These are phyloP conservation scores for Nyctanthes arbortristis DNA, from an alignment of 257 asterid species.

Conservation along the genomic window DNA sequence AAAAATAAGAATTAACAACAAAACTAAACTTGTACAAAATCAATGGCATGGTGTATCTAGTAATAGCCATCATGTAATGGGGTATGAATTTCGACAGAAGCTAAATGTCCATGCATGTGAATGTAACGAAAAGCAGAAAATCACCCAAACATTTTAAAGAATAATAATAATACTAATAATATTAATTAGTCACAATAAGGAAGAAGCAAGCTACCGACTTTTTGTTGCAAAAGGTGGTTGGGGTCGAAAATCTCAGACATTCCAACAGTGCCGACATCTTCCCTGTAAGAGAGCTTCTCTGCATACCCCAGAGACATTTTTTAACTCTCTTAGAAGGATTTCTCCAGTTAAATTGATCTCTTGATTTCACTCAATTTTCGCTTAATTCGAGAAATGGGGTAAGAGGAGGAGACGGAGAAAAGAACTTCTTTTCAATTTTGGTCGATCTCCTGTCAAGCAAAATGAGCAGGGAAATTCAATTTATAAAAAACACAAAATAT, in stretches of 20 bases:
- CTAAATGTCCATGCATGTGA: background rate
- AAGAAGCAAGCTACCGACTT: slow-evolving; percentile 37
- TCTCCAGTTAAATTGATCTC: too few relatives aligned
- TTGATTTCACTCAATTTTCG: too few relatives aligned
- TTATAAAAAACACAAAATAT: too few relatives aligned
- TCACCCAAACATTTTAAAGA: background rate
- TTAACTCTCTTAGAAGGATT: slow-evolving; percentile 1
- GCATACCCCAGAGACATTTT: slow-evolving; percentile 91
- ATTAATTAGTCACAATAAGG: slow-evolving; percentile 50
- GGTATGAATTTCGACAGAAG: background rate
- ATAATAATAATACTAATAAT: background rate
- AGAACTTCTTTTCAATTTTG: too few relatives aligned
- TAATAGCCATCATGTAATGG: background rate
- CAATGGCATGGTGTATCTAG: background rate
- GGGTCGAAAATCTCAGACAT: slow-evolving; percentile 85
- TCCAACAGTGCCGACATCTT: slow-evolving; percentile 98
- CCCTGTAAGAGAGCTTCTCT: slow-evolving; percentile 80
- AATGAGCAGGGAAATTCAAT: too few relatives aligned
- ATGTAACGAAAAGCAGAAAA: background rate
- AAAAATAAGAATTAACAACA: background rate
- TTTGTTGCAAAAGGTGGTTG: slow-evolving; percentile 66
- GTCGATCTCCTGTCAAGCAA: too few relatives aligned
- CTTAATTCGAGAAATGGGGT: too few relatives aligned
- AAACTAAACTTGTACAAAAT: background rate
- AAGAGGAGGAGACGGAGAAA: too few relatives aligned